These are phyloP conservation scores for Colletotrichum siamense DNA, from an alignment of 2,329 filamentous ascomycete genomes.

Conservation along the genomic window DNA sequence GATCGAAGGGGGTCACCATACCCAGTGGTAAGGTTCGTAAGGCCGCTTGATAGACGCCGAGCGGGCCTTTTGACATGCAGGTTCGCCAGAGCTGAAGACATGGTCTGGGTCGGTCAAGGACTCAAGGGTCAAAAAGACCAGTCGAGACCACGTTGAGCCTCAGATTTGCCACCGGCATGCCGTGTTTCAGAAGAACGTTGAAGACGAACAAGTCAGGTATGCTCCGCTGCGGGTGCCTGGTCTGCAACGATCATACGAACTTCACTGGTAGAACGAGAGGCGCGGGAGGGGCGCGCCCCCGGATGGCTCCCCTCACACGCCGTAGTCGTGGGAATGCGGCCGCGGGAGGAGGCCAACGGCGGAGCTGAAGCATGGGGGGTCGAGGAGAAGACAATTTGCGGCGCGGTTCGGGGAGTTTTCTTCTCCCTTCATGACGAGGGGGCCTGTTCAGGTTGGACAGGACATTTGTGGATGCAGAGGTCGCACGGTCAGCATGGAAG, in stretches of 20 bases:
- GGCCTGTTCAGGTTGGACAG: not conserved
- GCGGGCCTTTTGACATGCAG: not conserved
- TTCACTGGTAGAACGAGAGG: not conserved
- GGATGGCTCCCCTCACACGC: not conserved
- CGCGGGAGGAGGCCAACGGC: constrained; percentile 9
- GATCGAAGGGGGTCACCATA: not conserved
- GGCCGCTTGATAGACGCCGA: not conserved
- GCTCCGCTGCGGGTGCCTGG: not conserved
- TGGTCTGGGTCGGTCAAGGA: not conserved
- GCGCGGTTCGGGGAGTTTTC: not conserved
- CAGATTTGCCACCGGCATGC: constrained; percentile 2
- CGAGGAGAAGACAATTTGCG: not conserved
- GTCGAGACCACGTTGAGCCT: constrained; percentile 12
- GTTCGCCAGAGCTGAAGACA: not conserved
- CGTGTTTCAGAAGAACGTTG: not conserved
- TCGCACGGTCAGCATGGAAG: not conserved
- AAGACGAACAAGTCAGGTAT: not conserved
- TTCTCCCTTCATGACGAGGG: not conserved
- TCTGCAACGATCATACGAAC: not conserved
- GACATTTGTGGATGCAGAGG: not conserved
- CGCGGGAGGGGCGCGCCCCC: not conserved
- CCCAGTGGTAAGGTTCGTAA: not conserved
- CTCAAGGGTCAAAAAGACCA: not conserved
- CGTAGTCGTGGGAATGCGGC: not conserved
- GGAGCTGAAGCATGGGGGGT: not conserved